phyloP scores from a whole-genome alignment of 306 rosid genomes.

The Fragaria nilgerrensis region DNA sequence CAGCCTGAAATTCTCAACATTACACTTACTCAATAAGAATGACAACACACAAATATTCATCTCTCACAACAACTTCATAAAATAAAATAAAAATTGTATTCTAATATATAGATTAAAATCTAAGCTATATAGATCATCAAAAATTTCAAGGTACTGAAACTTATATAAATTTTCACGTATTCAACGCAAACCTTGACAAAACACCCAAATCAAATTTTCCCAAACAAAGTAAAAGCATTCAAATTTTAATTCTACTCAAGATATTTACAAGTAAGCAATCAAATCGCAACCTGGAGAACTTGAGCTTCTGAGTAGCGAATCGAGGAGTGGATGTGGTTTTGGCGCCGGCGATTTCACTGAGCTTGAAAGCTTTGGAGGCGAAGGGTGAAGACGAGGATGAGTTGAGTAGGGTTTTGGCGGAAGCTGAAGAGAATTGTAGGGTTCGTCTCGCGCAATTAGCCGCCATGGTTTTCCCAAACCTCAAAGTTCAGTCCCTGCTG shows the following conservation, averaged over 20 bases:
- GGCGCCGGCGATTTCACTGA: conserved; percentile 34
- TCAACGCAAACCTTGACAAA: background rate
- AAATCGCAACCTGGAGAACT: conserved; percentile 41
- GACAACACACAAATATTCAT: too few species aligned
- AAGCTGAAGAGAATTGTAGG: conserved; percentile 54
- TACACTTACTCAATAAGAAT: background rate
- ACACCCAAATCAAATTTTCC: background rate
- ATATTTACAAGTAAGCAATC: background rate
- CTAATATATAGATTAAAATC: background rate
- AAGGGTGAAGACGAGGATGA: conserved; percentile 41
- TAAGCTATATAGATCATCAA: background rate
- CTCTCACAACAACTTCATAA: background rate
- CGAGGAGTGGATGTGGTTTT: conserved; percentile 35
- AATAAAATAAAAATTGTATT: background rate
- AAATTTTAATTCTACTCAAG: background rate
- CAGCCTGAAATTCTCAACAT: conserved; percentile 36
- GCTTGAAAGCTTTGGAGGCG: conserved; percentile 40
- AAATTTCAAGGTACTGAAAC: background rate
- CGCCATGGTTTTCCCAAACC: conserved; percentile 47
- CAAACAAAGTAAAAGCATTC: background rate
- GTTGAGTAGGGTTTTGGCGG: conserved; percentile 46
- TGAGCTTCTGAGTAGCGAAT: conserved; percentile 39
- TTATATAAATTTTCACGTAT: background rate
- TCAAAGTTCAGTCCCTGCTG: background rate
- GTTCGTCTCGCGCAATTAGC: conserved; percentile 58